These are phyloP conservation scores for Cymodocea nodosa DNA, from an alignment of 116 monocot genomes.

Conservation along the genomic window DNA sequence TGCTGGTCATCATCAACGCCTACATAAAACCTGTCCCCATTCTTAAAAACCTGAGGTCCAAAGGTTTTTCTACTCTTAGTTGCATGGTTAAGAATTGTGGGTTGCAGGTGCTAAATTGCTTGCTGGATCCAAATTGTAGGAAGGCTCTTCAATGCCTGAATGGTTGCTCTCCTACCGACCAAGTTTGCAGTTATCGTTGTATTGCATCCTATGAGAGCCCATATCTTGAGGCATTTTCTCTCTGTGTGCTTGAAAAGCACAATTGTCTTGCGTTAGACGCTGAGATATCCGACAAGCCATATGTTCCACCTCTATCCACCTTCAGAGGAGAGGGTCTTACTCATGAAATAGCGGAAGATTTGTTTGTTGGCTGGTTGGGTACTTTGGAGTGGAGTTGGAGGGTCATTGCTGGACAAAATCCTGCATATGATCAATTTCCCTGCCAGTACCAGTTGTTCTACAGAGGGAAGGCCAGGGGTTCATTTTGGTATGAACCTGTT, in stretches of 20 bases:
- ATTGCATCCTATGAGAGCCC: slow-evolving; percentile 85
- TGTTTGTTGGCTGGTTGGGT: slow-evolving; percentile 87
- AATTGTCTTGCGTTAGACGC: slow-evolving; percentile 80
- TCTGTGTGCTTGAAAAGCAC: slow-evolving; percentile 79
- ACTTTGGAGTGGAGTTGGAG: slow-evolving; percentile 78
- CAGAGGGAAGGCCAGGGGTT: slow-evolving; percentile 64
- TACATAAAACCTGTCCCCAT: slow-evolving; percentile 61
- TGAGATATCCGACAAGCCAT: slow-evolving; percentile 61
- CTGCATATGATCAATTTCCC: slow-evolving; percentile 89
- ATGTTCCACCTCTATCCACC: slow-evolving; percentile 29
- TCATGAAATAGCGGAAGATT: slow-evolving; percentile 81
- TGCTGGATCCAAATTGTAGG: slow-evolving; percentile 76
- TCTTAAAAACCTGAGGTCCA: slow-evolving; percentile 73
- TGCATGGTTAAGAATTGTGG: slow-evolving; percentile 88
- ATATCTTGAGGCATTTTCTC: slow-evolving; percentile 70
- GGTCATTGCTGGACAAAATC: slow-evolving; percentile 81
- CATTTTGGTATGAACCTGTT: slow-evolving; percentile 91
- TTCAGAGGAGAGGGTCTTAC: slow-evolving; percentile 51
- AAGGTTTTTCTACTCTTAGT: slow-evolving; percentile 70
- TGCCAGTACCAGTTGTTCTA: slow-evolving; percentile 88
- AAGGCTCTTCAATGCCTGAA: slow-evolving; percentile 88
- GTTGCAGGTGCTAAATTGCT: slow-evolving; percentile 57
- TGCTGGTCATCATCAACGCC: slow-evolving; percentile 72
- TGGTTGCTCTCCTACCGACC: slow-evolving; percentile 69
- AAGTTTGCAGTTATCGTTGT: slow-evolving; percentile 85